Conservation (phyloP, 192 early-diverging fungal species). For the Oehlia diaphana region DNA sequence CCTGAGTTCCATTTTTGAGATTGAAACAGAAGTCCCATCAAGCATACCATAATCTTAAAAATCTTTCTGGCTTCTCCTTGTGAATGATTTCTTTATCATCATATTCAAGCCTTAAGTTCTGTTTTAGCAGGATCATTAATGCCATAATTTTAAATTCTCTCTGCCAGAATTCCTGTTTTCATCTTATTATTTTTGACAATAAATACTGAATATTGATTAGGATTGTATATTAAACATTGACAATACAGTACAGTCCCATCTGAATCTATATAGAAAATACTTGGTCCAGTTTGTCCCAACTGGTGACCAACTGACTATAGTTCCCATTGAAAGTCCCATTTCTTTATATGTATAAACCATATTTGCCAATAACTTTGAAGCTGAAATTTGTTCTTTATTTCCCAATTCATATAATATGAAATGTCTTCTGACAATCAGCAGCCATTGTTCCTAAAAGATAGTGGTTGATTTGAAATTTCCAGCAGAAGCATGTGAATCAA, state of each 20-base stretch:
- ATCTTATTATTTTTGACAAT: conserved; percentile 40
- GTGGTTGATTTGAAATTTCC: too few species aligned
- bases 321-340: conserved; percentile 98
- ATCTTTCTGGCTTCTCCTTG: too few species aligned
- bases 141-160: too few species aligned
- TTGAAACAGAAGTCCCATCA: too few species aligned
- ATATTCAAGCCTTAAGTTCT: conserved; percentile 80
- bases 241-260: conserved; percentile 64
- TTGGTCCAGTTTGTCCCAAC: conserved; percentile 95
- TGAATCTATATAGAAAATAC: conserved; percentile 94
- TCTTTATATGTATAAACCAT: conserved; percentile 98
- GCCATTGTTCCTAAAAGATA: too few species aligned
- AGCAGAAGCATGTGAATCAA: conserved; percentile 94
- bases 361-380: conserved; percentile 95
- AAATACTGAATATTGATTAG: too few species aligned
- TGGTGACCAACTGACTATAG: conserved; percentile 79
- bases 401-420: conserved; percentile 93
- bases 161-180: too few species aligned
- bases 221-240: too few species aligned
- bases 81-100: conserved; percentile 40
- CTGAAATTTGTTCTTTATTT: conserved; percentile 98
- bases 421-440: conserved; percentile 91
- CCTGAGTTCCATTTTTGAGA: too few species aligned
- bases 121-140: too few species aligned
- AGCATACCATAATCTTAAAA: too few species aligned